Percentiles rank a stretch among this genome's conserved stretches.
Conservation (phyloP, 2,329 filamentous ascomycete species). For the Penicillium sp. region DNA sequence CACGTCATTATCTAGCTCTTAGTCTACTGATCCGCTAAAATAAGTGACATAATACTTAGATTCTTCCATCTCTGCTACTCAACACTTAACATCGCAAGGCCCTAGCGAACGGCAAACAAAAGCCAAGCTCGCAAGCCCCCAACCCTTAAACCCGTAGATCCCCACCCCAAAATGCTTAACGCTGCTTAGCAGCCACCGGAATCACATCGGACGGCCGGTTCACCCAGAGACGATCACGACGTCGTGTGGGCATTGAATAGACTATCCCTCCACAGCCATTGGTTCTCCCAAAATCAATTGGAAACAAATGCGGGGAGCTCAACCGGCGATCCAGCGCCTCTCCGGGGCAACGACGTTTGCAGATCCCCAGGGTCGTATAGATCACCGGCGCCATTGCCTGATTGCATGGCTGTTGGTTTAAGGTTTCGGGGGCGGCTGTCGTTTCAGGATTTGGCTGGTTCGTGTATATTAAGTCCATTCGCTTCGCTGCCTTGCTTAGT, state of each 20-base stretch:
- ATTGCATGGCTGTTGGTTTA: no score
- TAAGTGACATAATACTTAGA: neutral
- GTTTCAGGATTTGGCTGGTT: neutral
- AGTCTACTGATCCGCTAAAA: no score
- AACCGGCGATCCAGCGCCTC: neutral
- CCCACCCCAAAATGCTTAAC: neutral
- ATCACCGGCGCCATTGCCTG: neutral
- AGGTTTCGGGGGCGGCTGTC: no score
- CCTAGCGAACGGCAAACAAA: neutral
- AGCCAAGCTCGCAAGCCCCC: neutral
- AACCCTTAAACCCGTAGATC: neutral
- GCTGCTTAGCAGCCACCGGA: conserved; percentile 1
- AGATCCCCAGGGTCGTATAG: neutral
- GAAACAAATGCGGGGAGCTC: neutral
- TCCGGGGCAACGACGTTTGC: neutral
- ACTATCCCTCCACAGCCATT: neutral
- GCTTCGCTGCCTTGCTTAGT: neutral
- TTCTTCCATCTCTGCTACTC: neutral
- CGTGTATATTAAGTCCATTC: neutral
- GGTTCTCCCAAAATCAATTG: neutral
- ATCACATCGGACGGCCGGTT: conserved; percentile 1
- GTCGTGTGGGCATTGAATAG: neutral
- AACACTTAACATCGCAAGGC: neutral
- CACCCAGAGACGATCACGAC: neutral
- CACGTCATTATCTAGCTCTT: no score